These are phyloP conservation scores for Amaranthus cruentus DNA, from an alignment of 148 eudicot genomes.

Conservation along the genomic window DNA sequence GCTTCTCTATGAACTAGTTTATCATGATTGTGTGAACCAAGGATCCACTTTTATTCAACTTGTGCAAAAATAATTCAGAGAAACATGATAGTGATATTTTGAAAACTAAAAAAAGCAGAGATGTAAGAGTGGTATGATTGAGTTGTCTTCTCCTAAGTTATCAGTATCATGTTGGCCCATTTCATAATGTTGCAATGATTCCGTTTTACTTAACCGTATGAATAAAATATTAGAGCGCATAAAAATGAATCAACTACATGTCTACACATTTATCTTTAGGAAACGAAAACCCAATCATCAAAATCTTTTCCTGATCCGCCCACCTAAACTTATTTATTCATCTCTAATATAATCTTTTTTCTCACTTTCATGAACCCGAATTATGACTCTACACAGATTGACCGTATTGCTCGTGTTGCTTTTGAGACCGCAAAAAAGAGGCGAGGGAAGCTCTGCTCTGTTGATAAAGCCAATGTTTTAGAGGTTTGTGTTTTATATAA, in stretches of 20 bases:
- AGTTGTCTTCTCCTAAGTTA: not conserved
- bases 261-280: no score
- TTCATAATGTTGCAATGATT: not conserved
- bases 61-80: no score
- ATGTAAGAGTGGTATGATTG: not conserved
- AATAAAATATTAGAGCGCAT: not conserved
- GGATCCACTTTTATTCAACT: no score
- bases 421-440: conserved; percentile 94
- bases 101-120: no score
- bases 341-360: not conserved
- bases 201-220: not conserved
- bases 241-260: not conserved
- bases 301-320: not conserved
- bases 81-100: no score
- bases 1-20: no score
- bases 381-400: conserved; percentile 54
- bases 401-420: conserved; percentile 94
- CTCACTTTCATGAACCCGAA: not conserved
- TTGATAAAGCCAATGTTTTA: conserved; percentile 96
- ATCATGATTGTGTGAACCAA: no score
- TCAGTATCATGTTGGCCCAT: not conserved
- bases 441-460: conserved; percentile 88
- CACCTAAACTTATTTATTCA: not conserved
- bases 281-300: not conserved
- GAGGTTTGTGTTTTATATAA: conserved; percentile 49